Base-by-base conservation (phyloP, 495 filamentous ascomycete species). In the Penicillium coprophilum region DNA sequence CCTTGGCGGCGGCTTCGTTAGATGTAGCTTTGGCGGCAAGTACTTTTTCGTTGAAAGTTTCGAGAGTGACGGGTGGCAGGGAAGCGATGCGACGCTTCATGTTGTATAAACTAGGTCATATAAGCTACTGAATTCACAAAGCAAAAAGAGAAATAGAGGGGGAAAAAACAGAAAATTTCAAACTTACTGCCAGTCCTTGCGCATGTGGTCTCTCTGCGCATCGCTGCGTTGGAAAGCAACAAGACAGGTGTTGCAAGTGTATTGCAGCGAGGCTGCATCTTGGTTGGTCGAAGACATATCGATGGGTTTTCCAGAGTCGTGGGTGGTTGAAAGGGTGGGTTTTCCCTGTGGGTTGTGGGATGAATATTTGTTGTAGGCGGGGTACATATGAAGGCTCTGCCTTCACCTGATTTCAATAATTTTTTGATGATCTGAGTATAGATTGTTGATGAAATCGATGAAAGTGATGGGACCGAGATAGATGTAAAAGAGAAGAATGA, bases 241-340 rank as follows among this genome's bases (percentile, higher is more conserved):
- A 62, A 96, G 91, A 63, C 94, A 98, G 30, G 93, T 90, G 76
- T 98, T 98, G 82, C 94, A 98, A 43, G 94, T 96, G 71, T 91
- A 97, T 2, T 93, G 92, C 71, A 96, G 88, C 21, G 87, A 82
- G 8, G 47, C 55, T 34, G 43, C 36, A 55, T 61, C 53, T 38
- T 61, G 56, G 20, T 46, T 62, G 17, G 45, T 59, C 12, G 65
- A 50, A 23, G 66, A 64, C 66, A 69, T 69, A 27, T 24, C 46
- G 36, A 39, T 43, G 17, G 19, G 57, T 36, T 32, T 15, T 21
- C 51, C 27, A 27, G 47, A 53, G 46, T 52, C 27, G 39, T 45
- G 53, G 45, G 21, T 44, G 31, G 50, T 45, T 51, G 38, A 46
- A 39, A 38, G 17, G 44, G 24, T n/a, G 28, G 46, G 60, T 34